Base-by-base conservation (phyloP, 2,329 filamentous ascomycete genomes). In the Beauveria asiatica region DNA sequence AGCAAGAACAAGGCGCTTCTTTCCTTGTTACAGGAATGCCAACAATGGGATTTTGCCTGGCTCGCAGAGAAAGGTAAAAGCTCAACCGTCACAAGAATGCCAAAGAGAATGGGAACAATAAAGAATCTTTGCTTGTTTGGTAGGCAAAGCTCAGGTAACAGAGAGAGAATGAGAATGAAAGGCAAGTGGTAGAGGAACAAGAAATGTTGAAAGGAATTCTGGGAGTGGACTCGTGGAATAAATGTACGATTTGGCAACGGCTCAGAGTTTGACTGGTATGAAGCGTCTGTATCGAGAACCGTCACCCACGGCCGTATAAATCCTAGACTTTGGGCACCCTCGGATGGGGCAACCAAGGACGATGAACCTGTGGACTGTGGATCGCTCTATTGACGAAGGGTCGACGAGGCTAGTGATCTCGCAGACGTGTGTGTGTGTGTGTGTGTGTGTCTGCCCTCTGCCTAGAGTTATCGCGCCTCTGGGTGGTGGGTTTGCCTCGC, bases 131-230 rank as follows among this genome's bases (percentile, higher is more conserved):
- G 55, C 33, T 21, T 42, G 30, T 58, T 41, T 11, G 55, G 55
- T 21, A 27, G 33, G 44, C 45, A 37, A 42, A 57, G 33, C 33
- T 53, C 27, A 33, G 19, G 46, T 23, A 23, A 25, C 3, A 50
- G 21, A 42, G 67, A 62, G 62, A 62, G 57, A 55, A 50, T 59
- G 49, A 54, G 44, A 37, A 57, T 53, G 50, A 70, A 68, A 66
- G 69, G 69, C 66, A 68, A 68, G 68, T 67, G 69, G 67, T 67
- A 69, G 66, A 71, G 68, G 68, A 56, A 71, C 69, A 69, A 75
- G 73, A 74, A 74, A 76, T 75, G 74, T 66, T 74, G 73, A 66
- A 64, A 75, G 74, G 74, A 75, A 75, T 76, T 75, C 70, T 69
- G 70, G 68, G 70, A 68, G 73, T 73, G 73, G 73, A 75, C 74